Percentiles rank a stretch among this genome's conserved stretches.
Evolutionary conservation across 2,329 filamentous ascomycete genomes (phyloP).

Genomic region (Penicillium sp.): DNA sequence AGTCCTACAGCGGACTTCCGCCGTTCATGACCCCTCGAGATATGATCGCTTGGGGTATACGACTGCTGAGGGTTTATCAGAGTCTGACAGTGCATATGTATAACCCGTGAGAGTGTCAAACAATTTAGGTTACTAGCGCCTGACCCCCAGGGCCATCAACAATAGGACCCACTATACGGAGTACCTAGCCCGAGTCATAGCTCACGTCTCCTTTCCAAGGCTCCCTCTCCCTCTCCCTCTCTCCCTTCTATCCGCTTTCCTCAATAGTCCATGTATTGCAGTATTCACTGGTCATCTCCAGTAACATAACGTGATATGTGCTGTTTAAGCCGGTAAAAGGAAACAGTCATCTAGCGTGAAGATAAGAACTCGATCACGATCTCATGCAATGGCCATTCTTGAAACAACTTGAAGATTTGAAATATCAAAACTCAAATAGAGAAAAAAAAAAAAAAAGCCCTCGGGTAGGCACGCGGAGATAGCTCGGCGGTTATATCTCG

Average conservation of each 20-base stretch:
- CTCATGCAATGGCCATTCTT: too few species aligned
- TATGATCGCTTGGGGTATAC: not conserved
- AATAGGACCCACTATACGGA: not conserved
- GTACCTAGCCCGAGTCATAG: not conserved
- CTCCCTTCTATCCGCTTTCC: not conserved
- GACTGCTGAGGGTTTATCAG: not conserved
- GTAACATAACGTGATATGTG: not conserved
- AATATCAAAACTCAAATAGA: not conserved
- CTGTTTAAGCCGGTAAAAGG: not conserved
- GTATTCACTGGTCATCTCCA: not conserved
- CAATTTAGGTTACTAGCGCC: not conserved
- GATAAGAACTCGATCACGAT: not conserved
- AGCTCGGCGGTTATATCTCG: slow-evolving; percentile 4
- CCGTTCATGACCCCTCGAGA: not conserved
- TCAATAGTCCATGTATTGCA: not conserved
- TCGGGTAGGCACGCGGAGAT: not conserved
- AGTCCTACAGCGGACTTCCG: not conserved
- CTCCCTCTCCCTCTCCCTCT: not conserved
- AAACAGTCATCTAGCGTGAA: not conserved
- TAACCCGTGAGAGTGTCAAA: not conserved
- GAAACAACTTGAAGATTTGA: not conserved
- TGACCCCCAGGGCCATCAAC: not conserved
- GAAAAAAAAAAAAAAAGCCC: not conserved
- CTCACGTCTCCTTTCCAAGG: not conserved
- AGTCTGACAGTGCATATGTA: not conserved